A percentile compares a stretch with the other conserved stretches of the same genome.
phyloP scores from a whole-genome alignment of 176 grass and related monocot species.

The Oryza punctata region DNA sequence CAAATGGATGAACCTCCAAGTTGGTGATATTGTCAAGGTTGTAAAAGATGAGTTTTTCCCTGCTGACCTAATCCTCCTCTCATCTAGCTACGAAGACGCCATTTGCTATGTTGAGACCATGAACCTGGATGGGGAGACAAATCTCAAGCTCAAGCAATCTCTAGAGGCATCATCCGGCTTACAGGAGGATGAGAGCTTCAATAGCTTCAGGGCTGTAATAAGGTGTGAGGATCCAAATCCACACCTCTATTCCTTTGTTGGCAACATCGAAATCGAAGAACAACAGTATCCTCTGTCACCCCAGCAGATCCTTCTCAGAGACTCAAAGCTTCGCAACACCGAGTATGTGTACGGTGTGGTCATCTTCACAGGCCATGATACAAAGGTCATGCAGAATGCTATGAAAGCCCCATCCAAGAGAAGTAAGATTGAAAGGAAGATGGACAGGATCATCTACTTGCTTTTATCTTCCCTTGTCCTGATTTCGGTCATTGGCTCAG shows the following conservation, averaged over 20 bases:
- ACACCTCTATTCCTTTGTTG: slow-evolving; percentile 79
- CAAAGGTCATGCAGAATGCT: slow-evolving; percentile 97
- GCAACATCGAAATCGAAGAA: slow-evolving; percentile 58
- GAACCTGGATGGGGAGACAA: slow-evolving; percentile 97
- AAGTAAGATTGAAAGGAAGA: slow-evolving; percentile 79
- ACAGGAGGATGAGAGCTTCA: slow-evolving; percentile 49
- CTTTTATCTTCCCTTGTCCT: slow-evolving; percentile 58
- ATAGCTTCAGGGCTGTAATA: slow-evolving; percentile 34
- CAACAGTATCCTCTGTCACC: slow-evolving; percentile 57
- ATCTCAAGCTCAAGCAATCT: slow-evolving; percentile 91
- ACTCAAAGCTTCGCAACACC: slow-evolving; percentile 89
- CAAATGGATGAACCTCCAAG: slow-evolving; percentile 67
- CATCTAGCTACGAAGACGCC: slow-evolving; percentile 84
- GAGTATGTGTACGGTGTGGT: slow-evolving; percentile 77
- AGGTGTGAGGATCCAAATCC: slow-evolving; percentile 90
- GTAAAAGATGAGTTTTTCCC: slow-evolving; percentile 92
- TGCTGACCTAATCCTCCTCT: slow-evolving; percentile 81
- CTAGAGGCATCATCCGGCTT: slow-evolving; percentile 52
- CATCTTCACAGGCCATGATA: slow-evolving; percentile 86
- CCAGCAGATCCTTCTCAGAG: slow-evolving; percentile 90
- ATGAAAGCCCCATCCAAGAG: slow-evolving; percentile 77
- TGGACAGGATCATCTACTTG: slow-evolving; percentile 84
- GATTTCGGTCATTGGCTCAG: slow-evolving; percentile 60
- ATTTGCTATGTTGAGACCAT: slow-evolving; percentile 96
- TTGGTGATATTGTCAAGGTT: slow-evolving; percentile 81